Percentiles rank a stretch among this genome's conserved stretches.
phyloP scores from a whole-genome alignment of 2,329 filamentous ascomycete species.

The Colletotrichum scovillei region DNA sequence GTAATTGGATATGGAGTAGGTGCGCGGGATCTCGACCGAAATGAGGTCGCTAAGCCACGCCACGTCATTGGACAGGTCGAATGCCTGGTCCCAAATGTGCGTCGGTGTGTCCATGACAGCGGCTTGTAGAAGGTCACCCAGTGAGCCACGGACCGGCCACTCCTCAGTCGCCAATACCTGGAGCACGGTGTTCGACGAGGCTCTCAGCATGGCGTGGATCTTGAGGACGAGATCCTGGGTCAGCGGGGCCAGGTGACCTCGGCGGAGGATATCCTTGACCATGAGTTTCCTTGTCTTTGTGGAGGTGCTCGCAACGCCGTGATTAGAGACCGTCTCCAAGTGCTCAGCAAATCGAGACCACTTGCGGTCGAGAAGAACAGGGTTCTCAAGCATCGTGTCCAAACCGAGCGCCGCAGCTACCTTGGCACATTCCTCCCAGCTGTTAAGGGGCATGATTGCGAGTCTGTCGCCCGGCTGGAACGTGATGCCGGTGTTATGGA shows the following conservation, averaged over 20 bases:
- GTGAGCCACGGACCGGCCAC: constrained; percentile 62
- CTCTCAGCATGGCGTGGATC: constrained; percentile 58
- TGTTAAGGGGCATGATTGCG: constrained; percentile 66
- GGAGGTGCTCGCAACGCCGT: constrained; percentile 36
- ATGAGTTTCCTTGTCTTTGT: constrained; percentile 46
- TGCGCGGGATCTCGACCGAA: constrained; percentile 61
- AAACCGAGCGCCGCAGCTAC: constrained; percentile 63
- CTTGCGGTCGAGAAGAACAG: constrained; percentile 49
- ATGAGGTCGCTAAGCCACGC: constrained; percentile 60
- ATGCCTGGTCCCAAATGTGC: constrained; percentile 63
- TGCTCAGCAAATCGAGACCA: constrained; percentile 63
- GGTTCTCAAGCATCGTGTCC: constrained; percentile 56
- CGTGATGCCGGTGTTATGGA: constrained; percentile 64
- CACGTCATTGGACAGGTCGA: constrained; percentile 54
- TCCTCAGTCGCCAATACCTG: constrained; percentile 60
- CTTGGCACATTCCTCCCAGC: constrained; percentile 66
- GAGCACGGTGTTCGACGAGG: constrained; percentile 61
- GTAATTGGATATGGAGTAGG: constrained; percentile 64
- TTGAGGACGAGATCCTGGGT: constrained; percentile 62
- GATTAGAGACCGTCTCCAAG: constrained; percentile 50
- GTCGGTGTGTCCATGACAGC: constrained; percentile 59
- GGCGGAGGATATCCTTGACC: constrained; percentile 60
- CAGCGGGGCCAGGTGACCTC: constrained; percentile 63
- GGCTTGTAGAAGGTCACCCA: constrained; percentile 62
- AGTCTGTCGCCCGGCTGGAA: constrained; percentile 65